Conservation (phyloP, 805 yeast species). For the Blastobotrys muscicola region DNA sequence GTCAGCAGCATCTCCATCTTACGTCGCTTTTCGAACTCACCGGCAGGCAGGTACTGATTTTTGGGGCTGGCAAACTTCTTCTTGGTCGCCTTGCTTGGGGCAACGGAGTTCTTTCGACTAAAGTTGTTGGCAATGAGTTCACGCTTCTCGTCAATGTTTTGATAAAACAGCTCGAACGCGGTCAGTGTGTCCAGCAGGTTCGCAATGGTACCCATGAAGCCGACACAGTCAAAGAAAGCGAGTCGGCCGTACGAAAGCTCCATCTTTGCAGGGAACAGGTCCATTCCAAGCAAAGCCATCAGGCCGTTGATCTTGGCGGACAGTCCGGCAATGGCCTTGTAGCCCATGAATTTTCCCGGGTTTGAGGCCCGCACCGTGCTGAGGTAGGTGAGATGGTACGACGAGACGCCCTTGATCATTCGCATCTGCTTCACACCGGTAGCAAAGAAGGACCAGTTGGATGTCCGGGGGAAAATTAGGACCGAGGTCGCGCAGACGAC, state of each 20-base stretch:
- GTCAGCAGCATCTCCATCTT: conserved; percentile 2
- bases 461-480: conserved; percentile 23
- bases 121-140: background rate
- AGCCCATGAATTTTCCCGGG: conserved; percentile 6
- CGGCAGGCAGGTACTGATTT: conserved; percentile 14
- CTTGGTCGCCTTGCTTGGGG: background rate
- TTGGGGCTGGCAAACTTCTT: conserved; percentile 10
- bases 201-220: conserved; percentile 16
- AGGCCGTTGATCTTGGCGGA: background rate
- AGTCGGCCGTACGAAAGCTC: conserved; percentile 22
- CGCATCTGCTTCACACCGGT: conserved; percentile 9
- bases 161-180: conserved; percentile 17
- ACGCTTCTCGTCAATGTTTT: conserved; percentile 10
- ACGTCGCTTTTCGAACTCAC: conserved; percentile 9
- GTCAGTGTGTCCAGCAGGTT: conserved; percentile 16
- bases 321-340: conserved; percentile 2
- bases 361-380: conserved; percentile 12
- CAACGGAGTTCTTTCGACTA: background rate
- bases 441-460: conserved; percentile 18
- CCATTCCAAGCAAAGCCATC: conserved; percentile 11
- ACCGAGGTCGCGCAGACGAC: conserved; percentile 12
- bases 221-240: conserved; percentile 20
- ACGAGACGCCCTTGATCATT: conserved; percentile 9
- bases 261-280: conserved; percentile 10
- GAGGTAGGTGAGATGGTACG: conserved; percentile 6